These are phyloP conservation scores for Colletotrichum somersetense DNA, from an alignment of 2,329 filamentous ascomycete genomes.

Conservation along the genomic window DNA sequence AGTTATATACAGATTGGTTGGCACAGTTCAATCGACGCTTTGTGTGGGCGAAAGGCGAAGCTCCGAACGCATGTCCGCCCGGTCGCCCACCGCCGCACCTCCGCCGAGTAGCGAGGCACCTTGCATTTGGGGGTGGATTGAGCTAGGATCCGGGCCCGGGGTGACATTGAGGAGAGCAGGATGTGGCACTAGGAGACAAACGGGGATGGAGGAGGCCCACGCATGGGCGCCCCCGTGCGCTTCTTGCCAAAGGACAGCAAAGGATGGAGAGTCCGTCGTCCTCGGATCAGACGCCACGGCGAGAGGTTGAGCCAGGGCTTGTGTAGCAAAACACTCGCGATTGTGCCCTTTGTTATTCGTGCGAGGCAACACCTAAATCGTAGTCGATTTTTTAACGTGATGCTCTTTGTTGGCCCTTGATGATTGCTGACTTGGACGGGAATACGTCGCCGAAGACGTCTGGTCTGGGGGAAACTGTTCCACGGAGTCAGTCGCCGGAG, in stretches of 20 bases:
- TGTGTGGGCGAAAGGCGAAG: slow-evolving; percentile 14
- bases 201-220: slow-evolving; percentile 26
- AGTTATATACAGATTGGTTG: slow-evolving; percentile 36
- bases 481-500: slow-evolving; percentile 30
- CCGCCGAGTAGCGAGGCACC: slow-evolving; percentile 37
- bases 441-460: not conserved
- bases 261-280: slow-evolving; percentile 31
- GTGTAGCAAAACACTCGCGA: not conserved
- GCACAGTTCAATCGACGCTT: slow-evolving; percentile 6
- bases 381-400: slow-evolving; percentile 17
- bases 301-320: slow-evolving; percentile 19
- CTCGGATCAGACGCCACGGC: slow-evolving; percentile 26
- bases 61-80: slow-evolving; percentile 40
- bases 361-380: slow-evolving; percentile 10
- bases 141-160: slow-evolving; percentile 33
- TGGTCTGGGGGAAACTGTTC: not conserved
- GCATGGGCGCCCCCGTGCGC: slow-evolving; percentile 18
- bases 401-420: not conserved
- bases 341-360: not conserved
- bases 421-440: not conserved
- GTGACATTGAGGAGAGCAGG: slow-evolving; percentile 8
- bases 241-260: slow-evolving; percentile 15
- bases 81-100: slow-evolving; percentile 32
- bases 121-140: slow-evolving; percentile 34
- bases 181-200: slow-evolving; percentile 6